Percentiles rank a stretch among this genome's conserved stretches.
These are phyloP conservation scores for Beauveria caledonica DNA, from an alignment of 2,329 filamentous ascomycete genomes.

Conservation along the genomic window DNA sequence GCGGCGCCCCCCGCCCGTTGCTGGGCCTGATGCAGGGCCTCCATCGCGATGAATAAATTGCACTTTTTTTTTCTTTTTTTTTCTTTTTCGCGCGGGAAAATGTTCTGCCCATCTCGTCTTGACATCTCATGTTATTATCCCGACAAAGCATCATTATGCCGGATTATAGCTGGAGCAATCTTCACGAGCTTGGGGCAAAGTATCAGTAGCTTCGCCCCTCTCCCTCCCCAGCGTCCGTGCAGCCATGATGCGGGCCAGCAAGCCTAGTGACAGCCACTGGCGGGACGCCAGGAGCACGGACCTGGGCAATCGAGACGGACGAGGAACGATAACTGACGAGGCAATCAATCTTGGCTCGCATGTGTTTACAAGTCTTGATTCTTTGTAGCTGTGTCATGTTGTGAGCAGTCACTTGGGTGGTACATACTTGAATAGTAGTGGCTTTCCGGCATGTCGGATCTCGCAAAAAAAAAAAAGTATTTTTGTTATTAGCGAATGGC, in stretches of 20 bases:
- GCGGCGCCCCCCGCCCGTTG: neutral
- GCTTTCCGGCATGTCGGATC: too few relatives aligned
- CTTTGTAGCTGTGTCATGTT: too few relatives aligned
- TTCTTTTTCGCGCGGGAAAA: too few relatives aligned
- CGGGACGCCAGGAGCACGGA: conserved; percentile 7
- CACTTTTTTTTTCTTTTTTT: neutral
- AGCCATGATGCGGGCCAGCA: neutral
- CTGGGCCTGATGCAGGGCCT: neutral
- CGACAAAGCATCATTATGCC: neutral
- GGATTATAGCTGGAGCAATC: neutral
- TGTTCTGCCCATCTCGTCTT: neutral
- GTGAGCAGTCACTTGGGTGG: too few relatives aligned
- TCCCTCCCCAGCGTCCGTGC: too few relatives aligned
- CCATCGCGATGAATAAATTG: neutral
- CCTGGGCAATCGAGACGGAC: neutral
- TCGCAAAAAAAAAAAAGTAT: too few relatives aligned
- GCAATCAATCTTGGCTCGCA: neutral
- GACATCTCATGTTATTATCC: too few relatives aligned
- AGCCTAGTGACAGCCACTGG: conserved; percentile 2
- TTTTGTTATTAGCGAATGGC: too few relatives aligned
- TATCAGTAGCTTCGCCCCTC: neutral
- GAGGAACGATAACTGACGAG: too few relatives aligned
- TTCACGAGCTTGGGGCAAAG: neutral
- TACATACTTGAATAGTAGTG: too few relatives aligned
- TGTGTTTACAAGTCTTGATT: too few relatives aligned